phyloP scores from a whole-genome alignment of 2,329 filamentous ascomycete genomes.

The Cercospora sp. region DNA sequence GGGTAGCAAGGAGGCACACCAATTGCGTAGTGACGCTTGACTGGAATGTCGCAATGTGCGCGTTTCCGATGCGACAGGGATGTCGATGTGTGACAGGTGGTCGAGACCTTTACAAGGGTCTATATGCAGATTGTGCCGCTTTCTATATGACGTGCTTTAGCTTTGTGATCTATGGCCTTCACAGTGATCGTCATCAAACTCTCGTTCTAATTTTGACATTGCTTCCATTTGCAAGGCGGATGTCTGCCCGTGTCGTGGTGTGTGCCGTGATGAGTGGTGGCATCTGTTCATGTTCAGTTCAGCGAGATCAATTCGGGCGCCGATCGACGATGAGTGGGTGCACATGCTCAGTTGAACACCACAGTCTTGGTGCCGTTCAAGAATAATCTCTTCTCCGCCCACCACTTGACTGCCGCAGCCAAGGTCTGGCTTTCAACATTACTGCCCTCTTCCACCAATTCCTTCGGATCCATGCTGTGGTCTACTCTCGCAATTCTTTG shows the following conservation, averaged over 20 bases:
- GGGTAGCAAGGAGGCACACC: neutral
- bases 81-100: slow-evolving; percentile 4
- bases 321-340: neutral
- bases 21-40: neutral
- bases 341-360: slow-evolving; percentile 59
- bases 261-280: neutral
- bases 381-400: slow-evolving; percentile 74
- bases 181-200: neutral
- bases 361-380: slow-evolving; percentile 79
- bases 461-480: slow-evolving; percentile 73
- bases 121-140: neutral
- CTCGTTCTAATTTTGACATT: neutral
- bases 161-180: neutral
- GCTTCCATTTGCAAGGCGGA: too few species aligned
- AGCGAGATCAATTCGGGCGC: neutral
- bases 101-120: neutral
- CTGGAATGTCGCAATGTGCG: neutral
- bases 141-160: slow-evolving; percentile 3
- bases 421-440: slow-evolving; percentile 83
- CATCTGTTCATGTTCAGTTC: neutral
- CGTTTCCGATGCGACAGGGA: slow-evolving; percentile 4
- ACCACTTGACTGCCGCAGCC: slow-evolving; percentile 80
- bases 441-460: slow-evolving; percentile 75
- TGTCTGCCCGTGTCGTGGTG: neutral
- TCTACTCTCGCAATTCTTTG: slow-evolving; percentile 76